Base-by-base conservation (phyloP, 1,284 basidiomycete species). In the Cutaneotrichosporon dermatis region DNA sequence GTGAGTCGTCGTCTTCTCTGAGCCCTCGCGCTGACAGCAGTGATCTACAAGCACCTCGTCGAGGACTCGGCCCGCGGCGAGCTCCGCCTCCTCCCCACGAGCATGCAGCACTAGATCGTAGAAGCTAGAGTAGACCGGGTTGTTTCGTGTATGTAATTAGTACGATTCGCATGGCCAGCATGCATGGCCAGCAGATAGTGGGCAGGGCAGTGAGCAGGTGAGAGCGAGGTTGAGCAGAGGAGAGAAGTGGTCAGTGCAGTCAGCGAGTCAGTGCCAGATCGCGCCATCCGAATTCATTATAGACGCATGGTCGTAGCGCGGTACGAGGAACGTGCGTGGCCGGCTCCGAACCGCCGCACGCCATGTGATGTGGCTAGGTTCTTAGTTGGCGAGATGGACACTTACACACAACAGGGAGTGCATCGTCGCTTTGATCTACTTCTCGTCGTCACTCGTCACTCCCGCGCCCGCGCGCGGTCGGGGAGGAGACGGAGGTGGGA, bases 31-130 rank as follows among this genome's bases (percentile, higher is more conserved):
- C 53, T 54, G 36, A 54, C 53, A 6, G 10, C 40, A 56, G 55
- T 56, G 48, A 49, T 48, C 40, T 49, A 46, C 46, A 49, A 51
- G 33, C 46, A 51, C 48, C 40, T 56, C 41, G 34, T 43, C 39
- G 45, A 25, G n/a, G 48, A 56, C 55, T 49, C 46, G 10, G 11
- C 8, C 10, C 46, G 46, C 34, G 39, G 37, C 16, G 44, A 48
- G 36, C 54, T 55, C 45, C 54, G 54, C 25, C 54, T 55, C 45
- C 44, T 55, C 45, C 54, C 54, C 12, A 10, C 12, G 45, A 15
- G 37, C 16, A 13, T 37, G 15, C n/a, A 25, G n/a, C 15, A 44
- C 41, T 54, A 54, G 35, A 33, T 34, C 33, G 25, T 25, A 25
- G 25, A 25, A 25, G 25, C 15, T 49, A 49, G 46, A 49, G 2